Conservation (phyloP, 2,329 filamentous ascomycete species). For the Pseudogymnoascus sp. region DNA sequence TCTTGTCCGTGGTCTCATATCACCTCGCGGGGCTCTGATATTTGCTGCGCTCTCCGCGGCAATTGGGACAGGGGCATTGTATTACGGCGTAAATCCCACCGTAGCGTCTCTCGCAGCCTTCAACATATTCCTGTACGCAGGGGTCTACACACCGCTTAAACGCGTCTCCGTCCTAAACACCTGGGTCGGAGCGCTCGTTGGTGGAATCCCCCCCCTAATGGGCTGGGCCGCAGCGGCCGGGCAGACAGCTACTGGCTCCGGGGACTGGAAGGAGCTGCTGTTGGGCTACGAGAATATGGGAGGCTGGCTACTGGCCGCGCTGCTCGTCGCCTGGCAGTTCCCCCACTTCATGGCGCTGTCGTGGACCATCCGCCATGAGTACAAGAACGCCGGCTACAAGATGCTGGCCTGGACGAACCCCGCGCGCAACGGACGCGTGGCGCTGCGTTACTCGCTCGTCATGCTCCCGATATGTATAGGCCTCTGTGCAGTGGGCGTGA, state of each 20-base stretch:
- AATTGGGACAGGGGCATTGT: conserved; percentile 64
- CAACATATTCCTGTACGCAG: conserved; percentile 87
- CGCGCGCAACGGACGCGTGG: conserved; percentile 75
- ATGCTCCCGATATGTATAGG: conserved; percentile 83
- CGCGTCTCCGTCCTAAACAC: conserved; percentile 81
- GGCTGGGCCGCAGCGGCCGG: conserved; percentile 94
- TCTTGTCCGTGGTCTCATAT: conserved; percentile 73
- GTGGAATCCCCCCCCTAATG: conserved; percentile 92
- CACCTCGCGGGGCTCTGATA: conserved; percentile 58
- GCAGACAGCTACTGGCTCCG: conserved; percentile 68
- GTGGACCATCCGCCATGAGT: conserved; percentile 83
- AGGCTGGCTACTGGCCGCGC: conserved; percentile 77
- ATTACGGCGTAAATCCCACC: conserved; percentile 88
- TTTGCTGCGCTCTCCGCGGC: conserved; percentile 72
- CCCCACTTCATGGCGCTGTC: conserved; percentile 95
- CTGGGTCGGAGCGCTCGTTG: conserved; percentile 88
- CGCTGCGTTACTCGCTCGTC: conserved; percentile 73
- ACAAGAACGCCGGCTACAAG: conserved; percentile 59
- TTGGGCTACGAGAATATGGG: conserved; percentile 62
- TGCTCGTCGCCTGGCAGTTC: conserved; percentile 95
- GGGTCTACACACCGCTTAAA: conserved; percentile 88
- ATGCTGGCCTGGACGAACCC: conserved; percentile 87
- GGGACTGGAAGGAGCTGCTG: conserved; percentile 70
- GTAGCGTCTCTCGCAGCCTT: conserved; percentile 75
- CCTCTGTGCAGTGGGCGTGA: conserved; percentile 71